Base-by-base conservation (phyloP, 1,139 yeast species). In the Lodderomyces margitis region DNA sequence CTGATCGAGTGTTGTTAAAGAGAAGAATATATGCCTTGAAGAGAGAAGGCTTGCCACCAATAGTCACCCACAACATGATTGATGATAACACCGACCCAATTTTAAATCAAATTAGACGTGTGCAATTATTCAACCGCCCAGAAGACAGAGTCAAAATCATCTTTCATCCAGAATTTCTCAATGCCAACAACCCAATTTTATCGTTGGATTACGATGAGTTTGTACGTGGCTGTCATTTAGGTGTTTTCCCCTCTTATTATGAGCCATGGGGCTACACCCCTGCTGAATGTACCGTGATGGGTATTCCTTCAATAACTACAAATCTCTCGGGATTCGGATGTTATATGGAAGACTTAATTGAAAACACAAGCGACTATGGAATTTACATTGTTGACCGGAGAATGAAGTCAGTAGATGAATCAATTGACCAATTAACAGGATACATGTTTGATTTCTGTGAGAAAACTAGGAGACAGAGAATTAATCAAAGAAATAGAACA, bases 181-280 rank as follows among this genome's bases (percentile, higher is more conserved):
- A 88, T 67, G 87, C 96, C 39, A 91, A 89, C 64, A 92, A 92
- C 65, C 98, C 98, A 39, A 86, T 92, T 50, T 74, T 92, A 57
- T 86, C 96, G 12, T 72, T 92, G 48, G 98, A 92, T 64, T 92
- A 92, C 61, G 98, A 92, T 58, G 98, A 92, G 62, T 92, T 92
- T 65, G 98, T 92, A 30, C 81, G 98, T 56, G 98, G 98, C 47
- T 91, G 98, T 64, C 98, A 92, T 65, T 73, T 92, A 68, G 98
- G 98, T 62, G 96, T 92, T 40, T 92, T 92, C 83, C 98, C 98
- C 39, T 88, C 97, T 0, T 92, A 92, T 67, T 92, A 92, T 59
- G 98, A 92, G 66, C 98, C 98, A 5, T 92, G 98, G 98, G 98
- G 98, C 28, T 92, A 92, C 66, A 92, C 98, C 5, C 98, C 98